Conservation (phyloP, 257 asterid species). For the Solanum dulcamara region DNA sequence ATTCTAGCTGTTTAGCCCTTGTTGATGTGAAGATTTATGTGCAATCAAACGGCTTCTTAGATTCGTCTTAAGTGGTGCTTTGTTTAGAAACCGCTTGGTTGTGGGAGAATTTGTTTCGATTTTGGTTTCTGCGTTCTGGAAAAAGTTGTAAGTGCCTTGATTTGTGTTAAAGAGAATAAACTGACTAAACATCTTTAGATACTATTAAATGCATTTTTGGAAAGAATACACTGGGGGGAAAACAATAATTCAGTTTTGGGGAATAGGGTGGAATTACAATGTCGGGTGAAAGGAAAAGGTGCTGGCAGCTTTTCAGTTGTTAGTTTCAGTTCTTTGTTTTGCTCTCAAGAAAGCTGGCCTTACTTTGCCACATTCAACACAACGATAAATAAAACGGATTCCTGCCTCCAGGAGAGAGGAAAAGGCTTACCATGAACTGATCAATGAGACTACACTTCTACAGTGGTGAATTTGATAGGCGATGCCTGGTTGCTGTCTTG, state of each 20-base stretch:
- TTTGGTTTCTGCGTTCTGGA: background rate
- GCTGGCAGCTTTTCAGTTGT: background rate
- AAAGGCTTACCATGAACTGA: background rate
- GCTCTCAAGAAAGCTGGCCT: background rate
- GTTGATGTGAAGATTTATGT: background rate
- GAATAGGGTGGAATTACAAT: background rate
- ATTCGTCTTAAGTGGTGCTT: background rate
- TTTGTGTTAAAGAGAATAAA: background rate
- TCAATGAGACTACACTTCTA: background rate
- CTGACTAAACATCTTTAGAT: background rate
- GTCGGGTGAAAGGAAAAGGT: background rate
- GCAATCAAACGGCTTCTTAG: background rate
- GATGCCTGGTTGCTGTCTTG: background rate
- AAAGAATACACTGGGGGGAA: background rate
- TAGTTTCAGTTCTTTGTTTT: background rate
- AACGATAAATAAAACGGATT: background rate
- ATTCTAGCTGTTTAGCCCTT: background rate
- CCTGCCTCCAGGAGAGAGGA: background rate
- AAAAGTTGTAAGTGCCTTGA: background rate
- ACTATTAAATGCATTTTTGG: background rate
- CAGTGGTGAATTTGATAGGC: background rate
- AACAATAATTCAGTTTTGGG: background rate
- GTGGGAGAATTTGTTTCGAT: background rate
- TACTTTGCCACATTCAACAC: background rate
- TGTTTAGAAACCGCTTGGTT: background rate